phyloP scores from a whole-genome alignment of 2,329 filamentous ascomycete genomes.

The Aspergillus pseudoglaucus region DNA sequence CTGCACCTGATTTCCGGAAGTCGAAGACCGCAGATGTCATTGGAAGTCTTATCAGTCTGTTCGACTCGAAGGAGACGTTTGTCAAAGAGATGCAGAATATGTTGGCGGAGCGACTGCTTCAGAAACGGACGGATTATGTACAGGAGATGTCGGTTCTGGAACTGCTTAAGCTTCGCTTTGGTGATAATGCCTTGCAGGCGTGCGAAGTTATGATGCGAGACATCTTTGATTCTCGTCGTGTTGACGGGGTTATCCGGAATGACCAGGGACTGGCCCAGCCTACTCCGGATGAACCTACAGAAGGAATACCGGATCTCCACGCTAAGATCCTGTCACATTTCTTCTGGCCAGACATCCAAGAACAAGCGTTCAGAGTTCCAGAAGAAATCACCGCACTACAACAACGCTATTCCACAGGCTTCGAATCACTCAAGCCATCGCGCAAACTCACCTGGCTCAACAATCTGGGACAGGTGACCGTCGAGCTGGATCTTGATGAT shows the following conservation, averaged over 20 bases:
- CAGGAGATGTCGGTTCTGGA: slow-evolving; percentile 79
- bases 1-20: slow-evolving; percentile 83
- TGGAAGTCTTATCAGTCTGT: slow-evolving; percentile 77
- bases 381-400: slow-evolving; percentile 51
- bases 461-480: slow-evolving; percentile 68
- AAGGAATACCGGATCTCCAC: slow-evolving; percentile 50
- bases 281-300: slow-evolving; percentile 12
- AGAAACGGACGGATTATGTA: slow-evolving; percentile 61
- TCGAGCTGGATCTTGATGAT: slow-evolving; percentile 78
- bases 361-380: slow-evolving; percentile 43
- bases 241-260: slow-evolving; percentile 62
- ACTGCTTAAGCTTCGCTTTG: slow-evolving; percentile 81
- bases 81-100: slow-evolving; percentile 90
- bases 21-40: slow-evolving; percentile 87
- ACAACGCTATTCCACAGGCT: slow-evolving; percentile 64
- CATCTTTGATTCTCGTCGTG: slow-evolving; percentile 70
- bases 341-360: slow-evolving; percentile 80
- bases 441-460: slow-evolving; percentile 87
- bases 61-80: slow-evolving; percentile 84
- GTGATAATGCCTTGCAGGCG: slow-evolving; percentile 76
- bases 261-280: slow-evolving; percentile 37
- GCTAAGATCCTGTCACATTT: slow-evolving; percentile 84
- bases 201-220: slow-evolving; percentile 98
- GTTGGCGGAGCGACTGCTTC: slow-evolving; percentile 71
- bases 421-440: slow-evolving; percentile 71